A percentile compares a stretch with the other conserved stretches of the same genome.
These are phyloP conservation scores for Kuraishia molischiana DNA, from an alignment of 805 yeast genomes.

Conservation along the genomic window DNA sequence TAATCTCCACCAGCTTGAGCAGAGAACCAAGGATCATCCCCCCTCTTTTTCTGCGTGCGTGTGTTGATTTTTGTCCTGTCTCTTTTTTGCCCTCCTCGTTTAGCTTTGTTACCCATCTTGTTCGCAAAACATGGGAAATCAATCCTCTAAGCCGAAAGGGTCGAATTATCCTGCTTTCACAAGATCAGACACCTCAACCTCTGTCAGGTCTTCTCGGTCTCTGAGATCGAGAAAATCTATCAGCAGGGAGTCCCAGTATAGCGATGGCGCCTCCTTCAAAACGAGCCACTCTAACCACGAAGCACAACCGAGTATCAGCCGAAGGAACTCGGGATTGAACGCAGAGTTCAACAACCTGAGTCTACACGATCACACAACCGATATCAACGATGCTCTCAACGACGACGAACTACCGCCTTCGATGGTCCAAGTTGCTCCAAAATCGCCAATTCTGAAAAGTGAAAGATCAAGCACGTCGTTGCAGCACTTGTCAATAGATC, in stretches of 20 bases:
- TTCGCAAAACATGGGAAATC: constrained; percentile 1
- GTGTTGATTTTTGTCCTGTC: too few species aligned
- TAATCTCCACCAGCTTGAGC: too few species aligned
- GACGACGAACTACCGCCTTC: constrained; percentile 43
- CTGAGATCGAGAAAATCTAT: neutral
- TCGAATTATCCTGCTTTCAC: constrained; percentile 30
- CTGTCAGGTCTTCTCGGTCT: constrained; percentile 25
- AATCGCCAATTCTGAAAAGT: constrained; percentile 59
- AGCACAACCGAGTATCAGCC: neutral
- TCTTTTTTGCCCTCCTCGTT: neutral
- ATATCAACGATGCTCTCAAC: too few species aligned
- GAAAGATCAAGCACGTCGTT: constrained; percentile 21
- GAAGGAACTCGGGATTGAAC: neutral
- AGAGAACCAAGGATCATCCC: too few species aligned
- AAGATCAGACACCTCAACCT: constrained; percentile 44
- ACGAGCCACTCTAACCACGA: constrained; percentile 12
- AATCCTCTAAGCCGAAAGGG: constrained; percentile 8
- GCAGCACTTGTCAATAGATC: neutral
- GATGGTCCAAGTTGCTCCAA: constrained; percentile 63
- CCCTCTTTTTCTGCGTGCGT: too few species aligned
- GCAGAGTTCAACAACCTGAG: constrained; percentile 3
- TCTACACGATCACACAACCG: too few species aligned
- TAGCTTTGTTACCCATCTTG: neutral
- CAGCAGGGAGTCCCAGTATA: constrained; percentile 2
- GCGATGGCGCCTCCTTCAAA: constrained; percentile 20